phyloP scores from a whole-genome alignment of 306 rosid genomes.

The Begonia peltatifolia region DNA sequence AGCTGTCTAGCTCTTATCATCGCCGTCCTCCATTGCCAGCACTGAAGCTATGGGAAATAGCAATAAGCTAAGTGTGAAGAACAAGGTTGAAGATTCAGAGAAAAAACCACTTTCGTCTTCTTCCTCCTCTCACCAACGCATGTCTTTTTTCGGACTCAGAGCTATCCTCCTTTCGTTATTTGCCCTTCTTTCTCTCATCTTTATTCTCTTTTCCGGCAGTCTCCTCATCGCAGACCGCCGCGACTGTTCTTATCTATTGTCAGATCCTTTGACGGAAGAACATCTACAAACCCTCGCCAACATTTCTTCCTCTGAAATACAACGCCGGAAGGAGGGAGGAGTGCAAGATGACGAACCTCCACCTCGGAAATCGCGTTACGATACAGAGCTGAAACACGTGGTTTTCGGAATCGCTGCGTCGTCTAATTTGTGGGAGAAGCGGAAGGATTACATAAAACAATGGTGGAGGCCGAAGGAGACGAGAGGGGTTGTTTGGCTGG shows the following conservation, averaged over 20 bases:
- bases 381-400: slow-evolving; percentile 49
- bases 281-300: slow-evolving; percentile 21
- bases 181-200: slow-evolving; percentile 29
- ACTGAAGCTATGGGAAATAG: slow-evolving; percentile 8
- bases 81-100: slow-evolving; percentile 13
- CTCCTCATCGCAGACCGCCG: slow-evolving; percentile 30
- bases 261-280: slow-evolving; percentile 11
- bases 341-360: not conserved
- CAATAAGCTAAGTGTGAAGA: slow-evolving; percentile 7
- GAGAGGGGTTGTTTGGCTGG: slow-evolving; percentile 83
- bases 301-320: slow-evolving; percentile 9
- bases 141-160: slow-evolving; percentile 14
- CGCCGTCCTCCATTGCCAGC: slow-evolving; percentile 9
- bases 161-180: slow-evolving; percentile 34
- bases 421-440: slow-evolving; percentile 43
- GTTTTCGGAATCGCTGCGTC: slow-evolving; percentile 86
- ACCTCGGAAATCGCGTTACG: slow-evolving; percentile 15
- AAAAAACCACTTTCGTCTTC: slow-evolving; percentile 7
- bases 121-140: slow-evolving; percentile 21
- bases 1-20: slow-evolving; percentile 4
- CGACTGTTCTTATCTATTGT: slow-evolving; percentile 17
- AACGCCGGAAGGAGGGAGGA: not conserved
- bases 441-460: slow-evolving; percentile 68
- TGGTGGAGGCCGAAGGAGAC: slow-evolving; percentile 85
- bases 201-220: slow-evolving; percentile 46